A percentile compares a stretch with the other conserved stretches of the same genome.
Conservation (phyloP, 208 protist species). For the Plasmodiophora brassicae region DNA sequence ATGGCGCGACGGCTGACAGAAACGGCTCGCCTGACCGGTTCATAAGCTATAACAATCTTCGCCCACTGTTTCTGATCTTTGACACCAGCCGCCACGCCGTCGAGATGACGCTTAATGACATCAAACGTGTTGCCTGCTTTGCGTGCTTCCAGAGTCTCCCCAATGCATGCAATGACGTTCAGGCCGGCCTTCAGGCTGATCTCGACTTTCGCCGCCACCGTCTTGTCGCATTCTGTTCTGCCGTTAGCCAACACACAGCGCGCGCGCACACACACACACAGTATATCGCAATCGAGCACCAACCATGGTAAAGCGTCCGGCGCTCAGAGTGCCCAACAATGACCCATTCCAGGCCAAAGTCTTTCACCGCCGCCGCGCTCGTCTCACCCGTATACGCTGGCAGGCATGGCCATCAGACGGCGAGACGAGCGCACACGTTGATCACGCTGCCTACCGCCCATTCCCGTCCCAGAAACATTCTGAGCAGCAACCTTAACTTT, state of each 20-base stretch:
- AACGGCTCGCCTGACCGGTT: slow-evolving; percentile 59
- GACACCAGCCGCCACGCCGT: slow-evolving; percentile 16
- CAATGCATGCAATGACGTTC: slow-evolving; percentile 45
- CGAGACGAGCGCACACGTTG: not conserved
- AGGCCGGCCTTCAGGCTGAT: not conserved
- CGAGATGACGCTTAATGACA: slow-evolving; percentile 38
- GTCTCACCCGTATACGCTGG: slow-evolving; percentile 56
- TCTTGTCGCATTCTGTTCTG: not conserved
- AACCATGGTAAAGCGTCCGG: slow-evolving; percentile 41
- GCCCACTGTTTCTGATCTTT: slow-evolving; percentile 11
- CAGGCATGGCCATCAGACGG: slow-evolving; percentile 8
- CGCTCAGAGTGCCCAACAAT: slow-evolving; percentile 54
- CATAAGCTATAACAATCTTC: slow-evolving; percentile 51
- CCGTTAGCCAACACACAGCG: too few relatives aligned
- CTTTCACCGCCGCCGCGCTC: slow-evolving; percentile 37
- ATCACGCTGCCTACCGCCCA: not conserved
- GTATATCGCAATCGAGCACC: not conserved
- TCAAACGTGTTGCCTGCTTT: slow-evolving; percentile 40
- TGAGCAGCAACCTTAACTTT: slow-evolving; percentile 39
- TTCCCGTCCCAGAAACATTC: not conserved
- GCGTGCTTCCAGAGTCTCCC: slow-evolving; percentile 43
- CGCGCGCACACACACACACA: not conserved
- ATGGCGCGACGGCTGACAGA: slow-evolving; percentile 32
- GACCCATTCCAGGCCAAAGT: slow-evolving; percentile 40
- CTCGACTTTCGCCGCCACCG: not conserved